Base-by-base conservation (phyloP, 2,329 filamentous ascomycete genomes). In the Exserohilum turcica region DNA sequence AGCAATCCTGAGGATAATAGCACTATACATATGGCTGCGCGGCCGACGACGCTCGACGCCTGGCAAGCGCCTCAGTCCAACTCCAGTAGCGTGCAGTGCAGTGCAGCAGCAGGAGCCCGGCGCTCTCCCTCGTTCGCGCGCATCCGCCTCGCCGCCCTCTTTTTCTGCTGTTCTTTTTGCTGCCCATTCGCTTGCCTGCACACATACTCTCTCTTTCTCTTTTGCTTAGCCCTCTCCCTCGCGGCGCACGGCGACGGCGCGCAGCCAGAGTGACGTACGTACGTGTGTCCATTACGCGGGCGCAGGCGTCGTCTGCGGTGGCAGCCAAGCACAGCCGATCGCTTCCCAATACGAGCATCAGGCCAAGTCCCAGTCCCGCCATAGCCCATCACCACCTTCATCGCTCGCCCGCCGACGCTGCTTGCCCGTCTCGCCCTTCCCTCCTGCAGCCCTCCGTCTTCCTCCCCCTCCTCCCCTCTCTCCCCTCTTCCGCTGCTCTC, bases 251-350 rank as follows among this genome's bases (percentile, higher is more conserved):
- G 60, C 59, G 55, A 44, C 54, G 59, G 45, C 32, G 51, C 50
- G 48, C 27, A 50, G 55, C 19, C 9, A 6, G 43, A 54, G 64
- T 66, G 66, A 68, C 66, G 66, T 67, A 68, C 57, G 48, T 59
- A n/a, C n/a, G n/a, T n/a, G n/a, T n/a, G n/a, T n/a, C n/a, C n/a
- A n/a, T n/a, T n/a, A n/a, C n/a, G n/a, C n/a, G 53, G 52, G 60
- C 60, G 54, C 54, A 60, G 60, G 55, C 55, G 57, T 63, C 59
- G 63, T 64, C 63, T 66, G 63, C 64, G 54, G 63, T 24, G 24
- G 38, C 27, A 7, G 21, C 59, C 56, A 57, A 55, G 54, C 58
- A 50, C 43, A 59, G 64, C 57, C 61, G 64, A 70, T 70, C 65
- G 53, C 51, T 64, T 60, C 60, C 59, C 54, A 43, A 52, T 55